These are phyloP conservation scores for Fistulifera pelliculosa DNA, from an alignment of 108 stramenopile genomes.

Conservation along the genomic window DNA sequence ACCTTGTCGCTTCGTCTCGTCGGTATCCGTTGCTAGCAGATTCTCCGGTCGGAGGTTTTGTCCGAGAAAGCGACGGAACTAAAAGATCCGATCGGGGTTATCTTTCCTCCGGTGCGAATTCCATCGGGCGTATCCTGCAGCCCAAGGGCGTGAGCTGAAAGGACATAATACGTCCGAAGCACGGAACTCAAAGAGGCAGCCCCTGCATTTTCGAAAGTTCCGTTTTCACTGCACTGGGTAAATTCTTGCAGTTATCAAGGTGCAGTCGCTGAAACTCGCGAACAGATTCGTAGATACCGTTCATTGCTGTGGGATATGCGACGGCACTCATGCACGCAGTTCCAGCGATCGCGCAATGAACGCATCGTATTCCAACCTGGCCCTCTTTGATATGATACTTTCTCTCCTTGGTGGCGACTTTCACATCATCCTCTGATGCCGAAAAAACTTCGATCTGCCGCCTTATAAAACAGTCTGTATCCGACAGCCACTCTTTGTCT, in stretches of 20 bases:
- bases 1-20: no score
- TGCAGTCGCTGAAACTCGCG: slow-evolving; percentile 77
- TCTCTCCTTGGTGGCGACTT: slow-evolving; percentile 33
- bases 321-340: slow-evolving; percentile 40
- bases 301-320: slow-evolving; percentile 66
- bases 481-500: slow-evolving; percentile 82
- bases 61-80: slow-evolving; percentile 34
- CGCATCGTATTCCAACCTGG: slow-evolving; percentile 77
- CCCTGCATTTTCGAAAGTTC: slow-evolving; percentile 31
- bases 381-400: slow-evolving; percentile 68
- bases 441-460: slow-evolving; percentile 75
- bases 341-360: slow-evolving; percentile 53
- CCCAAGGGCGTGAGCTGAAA: slow-evolving; percentile 69
- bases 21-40: no score
- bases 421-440: slow-evolving; percentile 54
- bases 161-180: slow-evolving; percentile 68
- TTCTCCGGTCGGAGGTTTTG: not conserved
- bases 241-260: slow-evolving; percentile 54
- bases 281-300: slow-evolving; percentile 74
- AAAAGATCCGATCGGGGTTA: slow-evolving; percentile 23
- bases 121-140: slow-evolving; percentile 61
- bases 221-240: slow-evolving; percentile 33
- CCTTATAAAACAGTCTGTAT: slow-evolving; percentile 70
- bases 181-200: slow-evolving; percentile 69
- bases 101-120: slow-evolving; percentile 54